Evolutionary conservation across 2,329 filamentous ascomycete genomes (phyloP).

Genomic region (Ilyonectria mors-panacis): DNA sequence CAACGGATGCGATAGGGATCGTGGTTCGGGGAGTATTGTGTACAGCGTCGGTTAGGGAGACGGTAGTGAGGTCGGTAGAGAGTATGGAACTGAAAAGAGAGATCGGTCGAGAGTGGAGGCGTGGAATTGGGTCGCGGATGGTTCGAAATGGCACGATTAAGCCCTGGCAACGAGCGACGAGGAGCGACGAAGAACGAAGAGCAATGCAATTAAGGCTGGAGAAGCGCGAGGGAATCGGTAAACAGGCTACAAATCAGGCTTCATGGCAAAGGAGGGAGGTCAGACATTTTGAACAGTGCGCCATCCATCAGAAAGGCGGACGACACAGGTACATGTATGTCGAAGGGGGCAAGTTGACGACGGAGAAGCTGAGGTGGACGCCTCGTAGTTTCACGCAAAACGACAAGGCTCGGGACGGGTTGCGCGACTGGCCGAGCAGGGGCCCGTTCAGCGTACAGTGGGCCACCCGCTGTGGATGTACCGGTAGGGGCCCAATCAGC

Average conservation of each 20-base stretch:
- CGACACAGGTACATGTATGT: background rate
- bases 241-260: slow-evolving; percentile 8
- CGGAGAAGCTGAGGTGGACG: background rate
- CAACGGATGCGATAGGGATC: background rate
- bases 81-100: background rate
- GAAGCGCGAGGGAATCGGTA: background rate
- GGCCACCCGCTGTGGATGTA: slow-evolving; percentile 8
- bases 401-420: slow-evolving; percentile 9
- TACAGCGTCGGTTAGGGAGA: background rate
- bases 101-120: background rate
- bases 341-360: background rate
- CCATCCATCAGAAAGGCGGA: background rate
- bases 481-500: background rate
- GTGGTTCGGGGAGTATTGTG: background rate
- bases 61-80: background rate
- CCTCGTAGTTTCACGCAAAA: background rate
- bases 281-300: slow-evolving; percentile 2
- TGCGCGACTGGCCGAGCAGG: background rate
- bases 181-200: background rate
- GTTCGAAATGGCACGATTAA: background rate
- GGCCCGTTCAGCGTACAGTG: background rate
- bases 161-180: background rate
- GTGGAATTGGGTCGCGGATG: background rate
- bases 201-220: background rate
- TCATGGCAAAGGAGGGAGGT: background rate